Base-by-base conservation (phyloP, 345 rosid genomes). In the Camelina sativa region DNA sequence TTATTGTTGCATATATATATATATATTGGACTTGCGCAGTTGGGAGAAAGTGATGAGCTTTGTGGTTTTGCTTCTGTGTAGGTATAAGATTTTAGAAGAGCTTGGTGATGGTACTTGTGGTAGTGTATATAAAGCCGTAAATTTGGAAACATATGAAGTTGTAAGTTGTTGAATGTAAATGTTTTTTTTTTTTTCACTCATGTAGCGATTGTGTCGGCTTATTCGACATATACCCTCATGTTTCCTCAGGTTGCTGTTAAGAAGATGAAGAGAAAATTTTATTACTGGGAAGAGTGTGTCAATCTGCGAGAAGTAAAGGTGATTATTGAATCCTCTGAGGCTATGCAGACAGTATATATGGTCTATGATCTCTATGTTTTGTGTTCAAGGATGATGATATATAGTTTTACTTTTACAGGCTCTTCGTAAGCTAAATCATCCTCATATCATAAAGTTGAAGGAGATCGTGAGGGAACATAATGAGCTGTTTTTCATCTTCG, bases 21-120 rank as follows among this genome's bases (percentile, higher is more conserved):
- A 56, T 56, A 61, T 65, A 28, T 59, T 73, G 6, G 23, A 35
- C 25, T 79, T 74, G 8, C 44, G 11, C 22, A n/a, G 17, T 50
- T 11, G 38, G 1, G 25, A 15, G 32, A 25, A 44, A 19, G 5
- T 55, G 16, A 20, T 67, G 52, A 51, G 50, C 23, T 53, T 46
- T 66, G 11, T 35, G 34, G 20, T 20, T 32, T 55, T 67, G 67
- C 44, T 28, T 57, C 23, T 44, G 62, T 44, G 30, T 83, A 93
- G 97, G 82, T 93, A 89, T 78, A 88, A 78, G 84, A 76, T 93
- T 78, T 83, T 83, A 59, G 91, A 88, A 82, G 97, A 93, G 86
- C 90, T 93, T 69, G 98, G 98, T 67, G 90, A 91, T 83, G 98
- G 98, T 83, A 89, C 98, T 16, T 93, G 98, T 75, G 98, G 96